Evolutionary conservation across 192 early-diverging fungal genomes (phyloP), one percentile per base, ranked within the genome.

Genomic region (Podila minutissima): DNA sequence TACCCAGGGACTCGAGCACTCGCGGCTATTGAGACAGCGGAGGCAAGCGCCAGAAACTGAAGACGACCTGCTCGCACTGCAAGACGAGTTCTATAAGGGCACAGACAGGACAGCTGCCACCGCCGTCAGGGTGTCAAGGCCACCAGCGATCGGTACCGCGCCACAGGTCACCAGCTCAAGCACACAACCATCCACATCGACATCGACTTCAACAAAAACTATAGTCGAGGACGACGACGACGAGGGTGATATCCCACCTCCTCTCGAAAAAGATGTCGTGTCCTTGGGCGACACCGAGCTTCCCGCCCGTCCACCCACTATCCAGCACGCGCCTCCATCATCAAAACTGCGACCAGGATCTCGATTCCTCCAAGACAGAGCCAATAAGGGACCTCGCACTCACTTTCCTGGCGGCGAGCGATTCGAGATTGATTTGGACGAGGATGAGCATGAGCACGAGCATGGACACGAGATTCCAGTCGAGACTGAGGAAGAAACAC

Each of bases 21-120:
- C 41, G 3, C 41, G 41, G 41, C 41, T 46, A 11, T 4, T 46
- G 41, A 46, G 41, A 46, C 41, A 46, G 41, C 12, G 41, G 41
- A 46, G 15, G 41, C 64, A 67, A 11, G 70, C 59, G 5, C 65
- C 66, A 22, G 77, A 85, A 41, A 63, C 67, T 11, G 85, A 87
- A 32, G 88, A 89, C 9, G 88, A 89, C 60, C 69, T 89, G 6
- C 63, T 88, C 26, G 75, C 72, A 19, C 57, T 88, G 35, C 88
- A 89, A 35, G 75, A 86, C 37, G 85, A 89, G 22, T 89, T 89
- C 58, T 74, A 83, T 38, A 74, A 61, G 11, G 77, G 59, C 26
- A 53, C 74, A 1, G 75, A 82, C 64, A 72, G 59, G 19, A 83
- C 84, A 5, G 75, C 88, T 2, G 88, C 88, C 15, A 70, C 67